phyloP scores from a whole-genome alignment of 73 alveolate species.

The Loxodes magnus region DNA sequence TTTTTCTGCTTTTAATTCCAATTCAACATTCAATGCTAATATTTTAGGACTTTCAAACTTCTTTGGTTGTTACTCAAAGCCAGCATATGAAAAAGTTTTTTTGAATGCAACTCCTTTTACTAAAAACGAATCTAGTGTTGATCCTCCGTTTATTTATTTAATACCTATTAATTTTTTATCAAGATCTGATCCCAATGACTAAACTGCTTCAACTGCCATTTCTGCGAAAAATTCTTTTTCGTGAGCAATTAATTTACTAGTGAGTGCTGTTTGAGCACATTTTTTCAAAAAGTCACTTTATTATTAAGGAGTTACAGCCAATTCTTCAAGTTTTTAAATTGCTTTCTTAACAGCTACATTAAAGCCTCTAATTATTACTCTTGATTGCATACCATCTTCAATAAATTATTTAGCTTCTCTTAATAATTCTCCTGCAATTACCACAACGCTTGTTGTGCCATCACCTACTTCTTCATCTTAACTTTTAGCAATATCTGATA shows the following conservation, averaged over 20 bases:
- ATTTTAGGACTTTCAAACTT: constrained; percentile 83
- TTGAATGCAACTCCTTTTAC: constrained; percentile 97
- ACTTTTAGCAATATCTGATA: constrained; percentile 92
- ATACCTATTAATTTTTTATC: constrained; percentile 64
- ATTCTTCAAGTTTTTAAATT: constrained; percentile 50
- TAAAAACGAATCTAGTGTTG: constrained; percentile 65
- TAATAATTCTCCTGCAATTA: constrained; percentile 88
- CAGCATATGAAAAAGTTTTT: constrained; percentile 92
- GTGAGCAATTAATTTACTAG: constrained; percentile 77
- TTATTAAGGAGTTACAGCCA: no score
- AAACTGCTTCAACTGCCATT: constrained; percentile 91
- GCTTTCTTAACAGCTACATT: constrained; percentile 64
- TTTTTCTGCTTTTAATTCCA: constrained; percentile 92
- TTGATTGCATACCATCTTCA: constrained; percentile 90
- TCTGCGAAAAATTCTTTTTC: constrained; percentile 92
- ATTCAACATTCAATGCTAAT: constrained; percentile 73
- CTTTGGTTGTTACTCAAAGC: constrained; percentile 96
- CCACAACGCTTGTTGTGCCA: constrained; percentile 92
- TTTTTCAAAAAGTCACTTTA: constrained; percentile 68
- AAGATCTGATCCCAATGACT: constrained; percentile 69
- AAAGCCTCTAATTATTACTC: constrained; percentile 78
- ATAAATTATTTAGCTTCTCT: constrained; percentile 82
- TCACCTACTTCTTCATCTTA: constrained; percentile 96
- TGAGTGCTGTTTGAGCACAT: constrained; percentile 80
- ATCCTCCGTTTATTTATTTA: constrained; percentile 87